Evolutionary conservation across 257 asterid species (phyloP).

Genomic region (Nicotiana benthamiana): DNA sequence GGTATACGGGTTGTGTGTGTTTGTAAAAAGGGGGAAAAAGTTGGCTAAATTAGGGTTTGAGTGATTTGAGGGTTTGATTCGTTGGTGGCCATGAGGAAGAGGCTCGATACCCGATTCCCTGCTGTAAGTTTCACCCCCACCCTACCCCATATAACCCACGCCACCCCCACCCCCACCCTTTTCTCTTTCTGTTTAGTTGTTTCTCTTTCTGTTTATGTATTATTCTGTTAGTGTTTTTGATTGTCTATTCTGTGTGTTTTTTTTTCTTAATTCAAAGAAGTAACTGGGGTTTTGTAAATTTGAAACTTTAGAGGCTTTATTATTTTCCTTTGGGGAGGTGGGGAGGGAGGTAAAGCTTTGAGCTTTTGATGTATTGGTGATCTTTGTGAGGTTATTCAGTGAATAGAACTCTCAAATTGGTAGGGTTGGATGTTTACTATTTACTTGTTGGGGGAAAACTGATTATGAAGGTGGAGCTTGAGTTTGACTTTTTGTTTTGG

Average conservation of each 20-base stretch:
- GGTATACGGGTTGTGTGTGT: background rate
- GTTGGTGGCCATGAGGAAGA: constrained; percentile 52
- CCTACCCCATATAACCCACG: background rate
- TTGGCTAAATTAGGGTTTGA: constrained; percentile 27
- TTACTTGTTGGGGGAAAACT: too few relatives aligned
- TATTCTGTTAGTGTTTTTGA: background rate
- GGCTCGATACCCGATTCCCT: constrained; percentile 76
- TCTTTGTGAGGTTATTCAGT: background rate
- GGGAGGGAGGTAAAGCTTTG: background rate
- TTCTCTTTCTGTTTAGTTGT: background rate
- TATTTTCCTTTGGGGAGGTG: background rate
- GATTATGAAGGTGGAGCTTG: background rate
- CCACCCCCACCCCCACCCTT: background rate
- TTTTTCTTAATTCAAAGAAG: background rate
- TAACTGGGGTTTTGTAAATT: background rate
- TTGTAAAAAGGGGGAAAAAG: background rate
- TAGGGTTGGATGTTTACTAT: background rate
- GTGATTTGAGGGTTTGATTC: constrained; percentile 12
- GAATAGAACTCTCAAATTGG: background rate
- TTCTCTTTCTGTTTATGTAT: background rate
- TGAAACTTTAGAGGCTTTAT: background rate
- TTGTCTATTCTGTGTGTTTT: background rate
- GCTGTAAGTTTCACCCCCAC: constrained; percentile 37
- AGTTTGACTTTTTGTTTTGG: background rate
- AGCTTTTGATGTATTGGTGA: background rate